A percentile compares a stretch with the other conserved stretches of the same genome.
Conservation (phyloP, 192 early-diverging fungal genomes). For the Coemansia umbellata region DNA sequence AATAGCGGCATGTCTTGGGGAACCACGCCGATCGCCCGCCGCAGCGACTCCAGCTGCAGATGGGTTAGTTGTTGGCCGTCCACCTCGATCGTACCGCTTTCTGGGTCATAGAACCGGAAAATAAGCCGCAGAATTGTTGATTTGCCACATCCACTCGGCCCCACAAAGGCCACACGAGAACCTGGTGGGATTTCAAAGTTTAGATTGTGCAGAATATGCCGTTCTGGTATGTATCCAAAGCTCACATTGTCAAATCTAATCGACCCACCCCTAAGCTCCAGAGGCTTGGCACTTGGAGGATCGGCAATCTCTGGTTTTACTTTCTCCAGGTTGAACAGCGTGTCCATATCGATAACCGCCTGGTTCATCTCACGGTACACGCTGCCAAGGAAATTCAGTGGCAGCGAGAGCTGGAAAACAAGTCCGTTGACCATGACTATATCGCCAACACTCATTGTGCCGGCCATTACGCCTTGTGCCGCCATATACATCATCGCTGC, state of each 20-base stretch:
- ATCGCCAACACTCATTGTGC: conserved; percentile 90
- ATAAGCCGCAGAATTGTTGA: conserved; percentile 80
- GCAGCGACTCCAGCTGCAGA: conserved; percentile 75
- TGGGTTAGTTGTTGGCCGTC: conserved; percentile 81
- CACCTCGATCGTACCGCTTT: conserved; percentile 71
- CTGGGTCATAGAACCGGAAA: conserved; percentile 93
- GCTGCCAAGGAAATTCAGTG: conserved; percentile 95
- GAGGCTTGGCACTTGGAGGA: conserved; percentile 53
- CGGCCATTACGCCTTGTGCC: conserved; percentile 74
- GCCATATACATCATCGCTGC: conserved; percentile 97
- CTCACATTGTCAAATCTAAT: conserved; percentile 83
- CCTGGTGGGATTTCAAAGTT: conserved; percentile 83
- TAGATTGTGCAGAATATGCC: conserved; percentile 68
- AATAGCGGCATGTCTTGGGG: conserved; percentile 91
- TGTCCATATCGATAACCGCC: conserved; percentile 95
- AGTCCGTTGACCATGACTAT: conserved; percentile 99
- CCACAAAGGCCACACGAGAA: conserved; percentile 86
- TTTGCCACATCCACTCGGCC: conserved; percentile 91
- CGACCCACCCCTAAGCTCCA: conserved; percentile 62
- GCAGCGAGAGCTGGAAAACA: conserved; percentile 95
- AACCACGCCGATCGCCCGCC: conserved; percentile 79
- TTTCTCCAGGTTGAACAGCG: conserved; percentile 84
- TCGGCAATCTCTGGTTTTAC: conserved; percentile 56
- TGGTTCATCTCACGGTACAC: conserved; percentile 97
- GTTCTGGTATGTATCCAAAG: conserved; percentile 83